These are phyloP conservation scores for Fusarium solani-melongenae DNA, from an alignment of 2,329 filamentous ascomycete genomes.

Conservation along the genomic window DNA sequence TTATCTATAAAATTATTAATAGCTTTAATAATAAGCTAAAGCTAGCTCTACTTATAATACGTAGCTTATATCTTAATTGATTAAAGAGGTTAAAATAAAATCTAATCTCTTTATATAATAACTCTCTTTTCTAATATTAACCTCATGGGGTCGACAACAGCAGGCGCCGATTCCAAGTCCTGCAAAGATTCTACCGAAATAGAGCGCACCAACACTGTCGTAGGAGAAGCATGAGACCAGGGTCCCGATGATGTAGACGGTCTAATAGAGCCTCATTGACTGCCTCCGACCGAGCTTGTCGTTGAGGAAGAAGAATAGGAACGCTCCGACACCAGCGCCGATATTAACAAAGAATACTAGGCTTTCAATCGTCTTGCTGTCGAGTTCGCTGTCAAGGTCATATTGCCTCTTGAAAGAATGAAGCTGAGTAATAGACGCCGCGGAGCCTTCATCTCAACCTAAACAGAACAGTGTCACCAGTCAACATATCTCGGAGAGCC, in stretches of 20 bases:
- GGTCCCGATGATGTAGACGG: background rate
- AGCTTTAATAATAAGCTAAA: too few relatives aligned
- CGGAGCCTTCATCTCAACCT: background rate
- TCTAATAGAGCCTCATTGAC: background rate
- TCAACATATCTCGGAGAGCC: too few relatives aligned
- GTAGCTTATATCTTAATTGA: too few relatives aligned
- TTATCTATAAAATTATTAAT: too few relatives aligned
- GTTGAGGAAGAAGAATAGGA: slow-evolving; percentile 9
- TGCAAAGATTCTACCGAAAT: slow-evolving; percentile 27
- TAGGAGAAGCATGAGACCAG: background rate
- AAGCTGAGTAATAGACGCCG: background rate
- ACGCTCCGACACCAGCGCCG: slow-evolving; percentile 3
- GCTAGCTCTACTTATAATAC: too few relatives aligned
- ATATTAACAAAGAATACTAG: slow-evolving; percentile 13
- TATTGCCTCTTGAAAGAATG: background rate
- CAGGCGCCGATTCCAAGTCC: slow-evolving; percentile 30
- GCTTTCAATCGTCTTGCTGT: background rate
- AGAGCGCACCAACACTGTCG: slow-evolving; percentile 3
- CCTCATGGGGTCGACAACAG: slow-evolving; percentile 30
- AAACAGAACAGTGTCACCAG: too few relatives aligned
- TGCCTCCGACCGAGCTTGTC: slow-evolving; percentile 1
- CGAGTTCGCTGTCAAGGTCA: background rate
- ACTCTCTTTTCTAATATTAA: too few relatives aligned
- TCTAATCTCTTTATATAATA: too few relatives aligned
- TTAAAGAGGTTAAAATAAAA: too few relatives aligned